These are phyloP conservation scores for Plasmodium reichenowi DNA, from an alignment of 169 alveolate genomes.

Conservation along the genomic window DNA sequence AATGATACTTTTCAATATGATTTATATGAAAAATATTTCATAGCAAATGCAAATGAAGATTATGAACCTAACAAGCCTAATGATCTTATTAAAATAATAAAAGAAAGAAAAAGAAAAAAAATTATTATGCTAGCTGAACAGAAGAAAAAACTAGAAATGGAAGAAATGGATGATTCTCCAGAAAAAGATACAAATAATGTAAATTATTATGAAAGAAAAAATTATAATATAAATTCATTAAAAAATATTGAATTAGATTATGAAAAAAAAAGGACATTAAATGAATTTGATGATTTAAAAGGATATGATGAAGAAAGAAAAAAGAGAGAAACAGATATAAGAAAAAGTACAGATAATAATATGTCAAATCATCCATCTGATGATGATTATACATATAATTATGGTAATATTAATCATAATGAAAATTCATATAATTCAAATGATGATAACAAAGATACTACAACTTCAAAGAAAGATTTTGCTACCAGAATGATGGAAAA, in stretches of 20 bases:
- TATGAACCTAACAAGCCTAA: slow-evolving; percentile 74
- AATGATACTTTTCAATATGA: slow-evolving; percentile 15
- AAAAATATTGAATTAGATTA: not conserved
- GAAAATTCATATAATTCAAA: slow-evolving; percentile 49
- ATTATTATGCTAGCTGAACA: slow-evolving; percentile 67
- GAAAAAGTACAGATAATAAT: not conserved
- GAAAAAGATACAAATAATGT: not conserved
- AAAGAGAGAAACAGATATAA: not conserved
- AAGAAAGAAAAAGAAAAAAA: slow-evolving; percentile 76
- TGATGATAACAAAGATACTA: slow-evolving; percentile 31
- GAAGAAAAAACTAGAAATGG: slow-evolving; percentile 55
- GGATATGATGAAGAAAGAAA: slow-evolving; percentile 12
- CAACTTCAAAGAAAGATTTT: slow-evolving; percentile 83
- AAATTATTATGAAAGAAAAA: slow-evolving; percentile 33
- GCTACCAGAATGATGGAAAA: slow-evolving; percentile 91
- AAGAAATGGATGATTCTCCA: slow-evolving; percentile 29
- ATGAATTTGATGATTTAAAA: not conserved
- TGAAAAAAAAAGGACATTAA: not conserved
- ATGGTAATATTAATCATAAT: slow-evolving; percentile 4
- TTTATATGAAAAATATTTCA: slow-evolving; percentile 72
- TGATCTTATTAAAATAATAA: slow-evolving; percentile 75
- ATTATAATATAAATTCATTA: not conserved
- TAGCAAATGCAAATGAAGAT: slow-evolving; percentile 73
- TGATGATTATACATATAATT: slow-evolving; percentile 18
- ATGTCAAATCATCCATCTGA: not conserved